phyloP scores from a whole-genome alignment of 1,284 basidiomycete species.

The Leccinum holopus region DNA sequence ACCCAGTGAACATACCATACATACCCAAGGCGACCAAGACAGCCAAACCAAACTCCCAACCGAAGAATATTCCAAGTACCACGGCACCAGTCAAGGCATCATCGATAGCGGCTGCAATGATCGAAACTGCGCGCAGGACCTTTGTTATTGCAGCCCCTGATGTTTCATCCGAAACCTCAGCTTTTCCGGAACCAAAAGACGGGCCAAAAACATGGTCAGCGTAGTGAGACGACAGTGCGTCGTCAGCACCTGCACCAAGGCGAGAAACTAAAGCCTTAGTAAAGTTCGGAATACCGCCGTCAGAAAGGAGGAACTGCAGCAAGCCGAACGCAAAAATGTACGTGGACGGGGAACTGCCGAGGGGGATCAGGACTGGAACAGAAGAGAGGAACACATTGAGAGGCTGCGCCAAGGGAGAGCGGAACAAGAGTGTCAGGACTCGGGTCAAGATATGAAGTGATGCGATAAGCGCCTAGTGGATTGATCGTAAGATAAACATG shows the following conservation, averaged over 20 bases:
- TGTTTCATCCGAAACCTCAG: slow-evolving; percentile 53
- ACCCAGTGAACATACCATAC: slow-evolving; percentile 52
- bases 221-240: slow-evolving; percentile 76
- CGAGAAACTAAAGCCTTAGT: slow-evolving; percentile 77
- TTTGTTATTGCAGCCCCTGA: slow-evolving; percentile 84
- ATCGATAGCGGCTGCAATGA: slow-evolving; percentile 77
- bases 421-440: slow-evolving; percentile 72
- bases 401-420: slow-evolving; percentile 67
- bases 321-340: slow-evolving; percentile 62
- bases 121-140: slow-evolving; percentile 85
- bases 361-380: slow-evolving; percentile 18
- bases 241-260: slow-evolving; percentile 83
- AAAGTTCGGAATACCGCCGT: slow-evolving; percentile 68
- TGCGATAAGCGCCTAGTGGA: slow-evolving; percentile 58
- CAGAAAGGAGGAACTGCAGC: slow-evolving; percentile 66
- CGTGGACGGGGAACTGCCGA: slow-evolving; percentile 57
- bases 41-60: slow-evolving; percentile 66
- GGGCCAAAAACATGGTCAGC: slow-evolving; percentile 81
- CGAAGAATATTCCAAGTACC: slow-evolving; percentile 62
- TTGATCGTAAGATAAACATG: slow-evolving; percentile 9
- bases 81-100: slow-evolving; percentile 72
- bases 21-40: slow-evolving; percentile 75
- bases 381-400: slow-evolving; percentile 56
- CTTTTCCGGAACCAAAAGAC: slow-evolving; percentile 60
- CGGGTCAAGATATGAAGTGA: slow-evolving; percentile 72